Percentiles rank a stretch among this genome's conserved stretches.
These are phyloP conservation scores for Sisymbrium irio DNA, from an alignment of 345 rosid species.

Conservation along the genomic window DNA sequence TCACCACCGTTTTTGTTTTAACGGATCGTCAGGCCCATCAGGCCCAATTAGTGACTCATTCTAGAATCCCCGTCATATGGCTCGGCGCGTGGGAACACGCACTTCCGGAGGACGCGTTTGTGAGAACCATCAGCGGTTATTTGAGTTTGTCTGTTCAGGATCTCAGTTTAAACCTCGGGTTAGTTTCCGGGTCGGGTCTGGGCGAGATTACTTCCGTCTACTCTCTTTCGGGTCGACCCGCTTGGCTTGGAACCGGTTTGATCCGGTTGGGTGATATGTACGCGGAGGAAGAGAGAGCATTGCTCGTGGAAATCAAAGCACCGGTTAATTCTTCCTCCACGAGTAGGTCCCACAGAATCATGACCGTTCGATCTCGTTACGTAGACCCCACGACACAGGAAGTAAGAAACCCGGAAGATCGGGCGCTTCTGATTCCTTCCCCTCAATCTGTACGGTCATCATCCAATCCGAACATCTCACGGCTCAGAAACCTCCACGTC, in stretches of 20 bases:
- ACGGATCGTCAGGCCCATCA: conserved; percentile 49
- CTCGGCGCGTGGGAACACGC: conserved; percentile 35
- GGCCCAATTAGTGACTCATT: conserved; percentile 23
- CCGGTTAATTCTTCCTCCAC: conserved; percentile 35
- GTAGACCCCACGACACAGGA: conserved; percentile 55
- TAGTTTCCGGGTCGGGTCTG: conserved; percentile 58
- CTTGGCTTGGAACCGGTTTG: conserved; percentile 46
- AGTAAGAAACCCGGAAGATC: conserved; percentile 43
- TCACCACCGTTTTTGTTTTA: conserved; percentile 52
- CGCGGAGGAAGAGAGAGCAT: conserved; percentile 68
- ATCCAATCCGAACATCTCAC: conserved; percentile 40
- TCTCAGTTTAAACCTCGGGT: conserved; percentile 58
- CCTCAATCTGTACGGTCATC: conserved; percentile 53
- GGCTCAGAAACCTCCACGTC: conserved; percentile 71
- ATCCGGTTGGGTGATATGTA: conserved; percentile 70
- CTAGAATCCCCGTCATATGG: conserved; percentile 45
- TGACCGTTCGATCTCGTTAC: conserved; percentile 67
- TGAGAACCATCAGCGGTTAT: conserved; percentile 41
- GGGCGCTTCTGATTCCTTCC: conserved; percentile 47
- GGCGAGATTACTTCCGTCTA: conserved; percentile 66
- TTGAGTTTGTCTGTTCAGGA: conserved; percentile 62
- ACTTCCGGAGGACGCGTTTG: conserved; percentile 46
- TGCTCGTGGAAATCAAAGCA: conserved; percentile 62
- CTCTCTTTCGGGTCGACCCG: conserved; percentile 48
- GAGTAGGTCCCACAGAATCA: conserved; percentile 48